Base-by-base conservation (phyloP, 805 yeast species). In the Wickerhamomyces pijperi region DNA sequence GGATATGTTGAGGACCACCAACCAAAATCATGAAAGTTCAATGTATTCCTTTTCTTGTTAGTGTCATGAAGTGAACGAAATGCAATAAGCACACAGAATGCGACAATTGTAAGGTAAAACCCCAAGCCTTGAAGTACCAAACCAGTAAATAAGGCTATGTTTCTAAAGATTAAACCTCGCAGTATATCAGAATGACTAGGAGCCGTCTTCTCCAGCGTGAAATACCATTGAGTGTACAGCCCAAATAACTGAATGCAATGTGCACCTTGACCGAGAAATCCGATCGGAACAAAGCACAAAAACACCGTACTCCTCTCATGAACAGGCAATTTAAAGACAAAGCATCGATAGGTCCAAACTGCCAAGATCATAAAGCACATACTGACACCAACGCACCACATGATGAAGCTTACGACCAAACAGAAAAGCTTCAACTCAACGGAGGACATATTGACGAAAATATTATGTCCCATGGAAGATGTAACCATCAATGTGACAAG, bases 1-100 rank as follows among this genome's bases (percentile, higher is more conserved):
- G 95, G 96, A 77, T 87, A 87, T 45, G 95, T 82, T 65, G 82
- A 72, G 15, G 87, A 76, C 95, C 95, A 83, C 75, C 76, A 76
- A 1, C 73, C 68, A 45, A 67, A 65, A 21, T 65, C n/a, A n/a
- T n/a, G n/a, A n/a, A n/a, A n/a, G n/a, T n/a, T n/a, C n/a, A n/a
- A n/a, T n/a, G n/a, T n/a, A n/a, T n/a, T n/a, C n/a, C n/a, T 61
- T 61, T 74, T 78, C 25, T 46, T 39, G 17, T 56, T 57, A 4
- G 56, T 51, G 0, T 68, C 68, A 28, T 53, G 51, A 17, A 50
- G 46, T 1, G 58, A 9, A 2, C 63, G 57, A 19, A 66, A 53
- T 2, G 59, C 35, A 3, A 65, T n/a, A n/a, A n/a, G n/a, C n/a
- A n/a, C n/a, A n/a, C n/a, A n/a, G n/a, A n/a, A 32, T 1, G 76